Evolutionary conservation across 208 protist species (phyloP).

Genomic region (Strigomonas culicis): DNA sequence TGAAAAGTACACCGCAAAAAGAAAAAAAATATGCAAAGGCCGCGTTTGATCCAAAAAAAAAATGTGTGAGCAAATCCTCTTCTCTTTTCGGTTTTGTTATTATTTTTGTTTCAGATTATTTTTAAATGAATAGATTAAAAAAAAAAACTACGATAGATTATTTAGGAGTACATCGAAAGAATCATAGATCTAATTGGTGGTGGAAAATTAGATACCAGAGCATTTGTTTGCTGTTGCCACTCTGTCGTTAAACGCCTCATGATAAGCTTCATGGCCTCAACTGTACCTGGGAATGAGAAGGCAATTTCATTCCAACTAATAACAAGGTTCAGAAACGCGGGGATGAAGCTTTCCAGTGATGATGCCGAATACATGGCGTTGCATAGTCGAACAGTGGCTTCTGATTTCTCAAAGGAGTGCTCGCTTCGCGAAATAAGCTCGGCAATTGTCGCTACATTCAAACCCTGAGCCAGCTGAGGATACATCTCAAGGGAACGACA

Average conservation of each 20-base stretch:
- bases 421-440: constrained; percentile 54
- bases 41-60: neutral
- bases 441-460: constrained; percentile 42
- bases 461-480: constrained; percentile 28
- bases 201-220: neutral
- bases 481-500: constrained; percentile 33
- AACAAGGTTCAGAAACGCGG: constrained; percentile 44
- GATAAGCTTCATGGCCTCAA: constrained; percentile 42
- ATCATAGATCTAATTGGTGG: neutral
- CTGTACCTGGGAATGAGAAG: constrained; percentile 46
- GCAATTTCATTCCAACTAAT: constrained; percentile 51
- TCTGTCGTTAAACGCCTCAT: too few relatives aligned
- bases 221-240: neutral
- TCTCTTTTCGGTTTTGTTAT: neutral
- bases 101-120: neutral
- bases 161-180: neutral
- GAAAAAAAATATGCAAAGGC: constrained; percentile 2
- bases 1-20: neutral
- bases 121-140: constrained; percentile 6
- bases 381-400: constrained; percentile 65
- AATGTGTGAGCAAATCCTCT: neutral
- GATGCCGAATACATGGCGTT: constrained; percentile 31
- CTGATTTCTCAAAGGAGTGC: constrained; percentile 67
- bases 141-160: constrained; percentile 1
- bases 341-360: constrained; percentile 30